A percentile compares a stretch with the other conserved stretches of the same genome.
Conservation (phyloP, 2,329 filamentous ascomycete genomes). For the Phyllosticta capitalensis region DNA sequence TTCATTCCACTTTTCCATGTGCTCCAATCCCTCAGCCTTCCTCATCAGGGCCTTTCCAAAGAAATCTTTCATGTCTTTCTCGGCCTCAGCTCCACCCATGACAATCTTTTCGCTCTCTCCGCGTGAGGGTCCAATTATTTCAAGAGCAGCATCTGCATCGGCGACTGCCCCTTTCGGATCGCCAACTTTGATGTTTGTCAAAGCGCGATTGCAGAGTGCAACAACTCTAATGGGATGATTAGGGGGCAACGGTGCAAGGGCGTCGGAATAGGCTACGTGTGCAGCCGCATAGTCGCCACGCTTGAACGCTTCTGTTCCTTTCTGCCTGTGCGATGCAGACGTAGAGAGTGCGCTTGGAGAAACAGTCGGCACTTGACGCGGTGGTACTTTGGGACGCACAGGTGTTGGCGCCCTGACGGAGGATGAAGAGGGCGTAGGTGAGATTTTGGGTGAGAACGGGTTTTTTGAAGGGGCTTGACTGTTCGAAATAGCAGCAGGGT, state of each 20-base stretch:
- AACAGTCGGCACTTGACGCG: slow-evolving; percentile 56
- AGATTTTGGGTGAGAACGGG: slow-evolving; percentile 26
- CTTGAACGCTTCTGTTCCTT: slow-evolving; percentile 85
- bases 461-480: slow-evolving; percentile 30
- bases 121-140: slow-evolving; percentile 66
- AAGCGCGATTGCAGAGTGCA: slow-evolving; percentile 81
- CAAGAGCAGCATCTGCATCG: slow-evolving; percentile 73
- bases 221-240: slow-evolving; percentile 78
- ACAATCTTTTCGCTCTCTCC: slow-evolving; percentile 75
- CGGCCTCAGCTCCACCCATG: slow-evolving; percentile 47
- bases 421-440: slow-evolving; percentile 16
- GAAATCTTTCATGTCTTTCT: slow-evolving; percentile 83
- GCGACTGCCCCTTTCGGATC: slow-evolving; percentile 78
- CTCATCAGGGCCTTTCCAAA: slow-evolving; percentile 89
- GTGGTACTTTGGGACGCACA: slow-evolving; percentile 38
- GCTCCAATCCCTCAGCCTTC: slow-evolving; percentile 90
- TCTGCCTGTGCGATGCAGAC: slow-evolving; percentile 68
- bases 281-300: slow-evolving; percentile 85
- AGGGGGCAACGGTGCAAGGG: slow-evolving; percentile 63
- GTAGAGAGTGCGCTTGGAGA: slow-evolving; percentile 60
- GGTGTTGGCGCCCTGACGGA: slow-evolving; percentile 26
- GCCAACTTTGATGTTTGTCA: slow-evolving; percentile 85
- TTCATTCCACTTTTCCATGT: slow-evolving; percentile 89
- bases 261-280: slow-evolving; percentile 70
- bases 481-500: slow-evolving; percentile 19